Evolutionary conservation across 225 moss, liverwort and hornwort species (phyloP), one percentile per base, ranked within the genome.

Genomic region (Sphagnum tenellum): DNA sequence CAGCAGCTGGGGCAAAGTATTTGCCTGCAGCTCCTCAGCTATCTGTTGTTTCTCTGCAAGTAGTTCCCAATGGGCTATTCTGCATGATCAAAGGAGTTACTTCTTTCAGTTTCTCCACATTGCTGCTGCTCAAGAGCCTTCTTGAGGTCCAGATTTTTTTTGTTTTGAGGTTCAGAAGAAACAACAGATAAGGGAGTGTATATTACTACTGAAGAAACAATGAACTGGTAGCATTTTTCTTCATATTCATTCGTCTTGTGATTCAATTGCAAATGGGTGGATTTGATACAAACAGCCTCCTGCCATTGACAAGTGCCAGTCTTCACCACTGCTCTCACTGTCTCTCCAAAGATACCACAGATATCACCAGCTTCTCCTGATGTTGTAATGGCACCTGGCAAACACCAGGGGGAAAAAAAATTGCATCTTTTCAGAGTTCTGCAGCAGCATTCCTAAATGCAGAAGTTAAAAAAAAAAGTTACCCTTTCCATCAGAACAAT

Each of bases 301-400:
- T 80, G 73, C 95, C 95, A 96, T 57, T 81, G 74, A 66, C 95
- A 96, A 62, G 67, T 84, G 74, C 88, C 89, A 71, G 76, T 92
- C 68, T 77, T 92, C 55, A 79, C 86, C 55, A 74, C 66, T 64
- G 84, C 89, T 68, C 88, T 82, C 47, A 82, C 81, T 61, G 95
- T 96, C 62, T 92, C 70, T 96, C 95, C 52, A 85, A 66, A 54
- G 92, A 88, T 76, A 96, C 78, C 51, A 92, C 73, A 45, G 90
- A 86, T 63, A 96, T 88, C 47, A 86, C 92, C 57, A 96, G 82
- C 62, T 88, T 96, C 60, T 96, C 95, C 95, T 92, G 92, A 80
- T 92, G 92, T 77, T 88, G 76, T 50, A 65, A 61, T 49, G 95
- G 95, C 54, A 96, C 88, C 95, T 96, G 29, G 29, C 29, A 29